phyloP scores from a whole-genome alignment of 345 rosid genomes.

The Citrus medica region DNA sequence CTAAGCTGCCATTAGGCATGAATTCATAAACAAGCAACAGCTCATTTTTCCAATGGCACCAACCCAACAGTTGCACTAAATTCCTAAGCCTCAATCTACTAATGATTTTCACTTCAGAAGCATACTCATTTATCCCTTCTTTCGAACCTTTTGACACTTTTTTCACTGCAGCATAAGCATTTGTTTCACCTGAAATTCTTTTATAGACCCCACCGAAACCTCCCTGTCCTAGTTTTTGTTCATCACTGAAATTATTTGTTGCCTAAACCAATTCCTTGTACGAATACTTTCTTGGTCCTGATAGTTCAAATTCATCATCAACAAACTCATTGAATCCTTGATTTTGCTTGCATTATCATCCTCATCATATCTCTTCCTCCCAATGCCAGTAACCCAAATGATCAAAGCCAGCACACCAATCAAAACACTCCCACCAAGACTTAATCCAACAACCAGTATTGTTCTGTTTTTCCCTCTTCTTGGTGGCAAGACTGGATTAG shows the following conservation, averaged over 20 bases:
- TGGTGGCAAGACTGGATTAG: not conserved
- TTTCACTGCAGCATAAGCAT: constrained; percentile 18
- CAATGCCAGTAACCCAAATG: not conserved
- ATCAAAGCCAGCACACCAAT: not conserved
- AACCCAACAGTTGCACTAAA: constrained; percentile 25
- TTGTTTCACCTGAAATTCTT: constrained; percentile 4
- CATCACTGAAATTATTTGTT: constrained; percentile 10
- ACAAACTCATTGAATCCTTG: not conserved
- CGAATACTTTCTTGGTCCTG: constrained; percentile 14
- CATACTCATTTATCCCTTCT: constrained; percentile 20
- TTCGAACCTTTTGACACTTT: constrained; percentile 12
- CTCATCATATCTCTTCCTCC: not conserved
- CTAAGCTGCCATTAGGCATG: constrained; percentile 14
- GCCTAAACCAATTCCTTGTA: constrained; percentile 15
- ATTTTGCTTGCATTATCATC: not conserved
- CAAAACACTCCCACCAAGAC: not conserved
- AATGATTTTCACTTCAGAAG: constrained; percentile 24
- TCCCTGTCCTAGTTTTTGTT: constrained; percentile 19
- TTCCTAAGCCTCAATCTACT: constrained; percentile 8
- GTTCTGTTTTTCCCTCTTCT: not conserved
- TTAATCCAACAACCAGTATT: not conserved
- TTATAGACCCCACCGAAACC: constrained; percentile 23
- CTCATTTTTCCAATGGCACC: constrained; percentile 25
- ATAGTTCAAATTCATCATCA: constrained; percentile 16
- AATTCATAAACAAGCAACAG: constrained; percentile 18